Base-by-base conservation (phyloP, 306 rosid species). In the Glycine tomentella region DNA sequence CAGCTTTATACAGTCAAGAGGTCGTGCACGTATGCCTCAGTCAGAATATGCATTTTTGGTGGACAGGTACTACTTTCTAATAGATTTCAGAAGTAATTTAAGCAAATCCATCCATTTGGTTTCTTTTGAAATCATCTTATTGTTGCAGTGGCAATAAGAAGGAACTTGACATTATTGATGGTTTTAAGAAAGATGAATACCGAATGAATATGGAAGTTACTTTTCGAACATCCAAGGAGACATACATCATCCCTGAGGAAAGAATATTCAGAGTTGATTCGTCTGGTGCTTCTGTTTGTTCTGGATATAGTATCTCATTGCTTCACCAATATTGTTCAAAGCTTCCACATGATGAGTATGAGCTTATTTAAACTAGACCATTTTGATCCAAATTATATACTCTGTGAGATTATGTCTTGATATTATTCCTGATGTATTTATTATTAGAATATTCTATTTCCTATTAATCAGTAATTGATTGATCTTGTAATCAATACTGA, bases 1-100 rank as follows among this genome's bases (percentile, higher is more conserved):
- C 68, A 95, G 99, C 89, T 95, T 95, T 84, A 95, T 95, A 91
- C 99, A 95, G 86, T 95, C 99, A 79, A 90, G 99, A 73, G 99
- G 99, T 44, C 99, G 99, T 59, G 99, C 99, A 12, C 94, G 99
- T 20, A 93, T 91, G 99, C 89, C 89, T 80, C 87, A 80, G 85
- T 95, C 99, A 66, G 91, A 95, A 89, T 95, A 93, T 89, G 92
- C 87, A 8, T 91, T 95, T 86, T 85, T 95, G 85, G 97, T 95
- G 82, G 90, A 93, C 89, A 95, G 99, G 99, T 95, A 86, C 76
- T 52, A 77, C 77, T 36, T 68, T 69, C 15, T 48, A 55, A 13
- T 81, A 71, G 15, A 55, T 84, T 72, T 51, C 57, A 8, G 31
- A 81, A 84, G 11, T 79, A 77, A 36, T 68, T 44, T 82, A 76